Conservation (phyloP, 2,329 filamentous ascomycete species). For the Coniochaeta hoffmannii region DNA sequence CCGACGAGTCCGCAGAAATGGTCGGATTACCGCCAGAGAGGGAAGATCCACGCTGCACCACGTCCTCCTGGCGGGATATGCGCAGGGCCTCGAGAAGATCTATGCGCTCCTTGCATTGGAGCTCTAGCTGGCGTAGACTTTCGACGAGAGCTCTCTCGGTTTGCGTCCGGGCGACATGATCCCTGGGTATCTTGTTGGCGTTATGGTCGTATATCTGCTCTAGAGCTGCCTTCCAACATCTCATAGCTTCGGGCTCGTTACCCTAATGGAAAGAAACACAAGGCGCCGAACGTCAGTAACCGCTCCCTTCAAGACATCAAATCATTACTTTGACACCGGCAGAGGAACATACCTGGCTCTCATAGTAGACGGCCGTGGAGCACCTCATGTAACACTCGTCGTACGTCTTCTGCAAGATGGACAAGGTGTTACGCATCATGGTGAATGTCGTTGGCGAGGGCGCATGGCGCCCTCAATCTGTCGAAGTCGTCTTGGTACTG, state of each 20-base stretch:
- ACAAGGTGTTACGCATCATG: not conserved
- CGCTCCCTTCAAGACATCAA: not conserved
- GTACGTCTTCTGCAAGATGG: constrained; percentile 79
- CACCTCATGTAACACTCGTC: constrained; percentile 93
- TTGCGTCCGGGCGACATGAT: constrained; percentile 65
- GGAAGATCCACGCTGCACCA: constrained; percentile 18
- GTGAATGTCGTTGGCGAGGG: not conserved
- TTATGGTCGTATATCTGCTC: constrained; percentile 85
- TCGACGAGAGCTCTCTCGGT: constrained; percentile 78
- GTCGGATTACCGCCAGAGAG: constrained; percentile 6
- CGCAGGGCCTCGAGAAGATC: constrained; percentile 78
- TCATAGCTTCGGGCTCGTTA: constrained; percentile 82
- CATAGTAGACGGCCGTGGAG: constrained; percentile 93
- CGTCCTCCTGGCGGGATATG: constrained; percentile 47
- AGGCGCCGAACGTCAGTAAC: constrained; percentile 4
- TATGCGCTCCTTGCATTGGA: constrained; percentile 89
- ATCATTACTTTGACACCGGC: not conserved
- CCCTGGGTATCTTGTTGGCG: constrained; percentile 63
- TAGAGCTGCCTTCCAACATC: constrained; percentile 83
- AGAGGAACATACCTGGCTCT: constrained; percentile 65
- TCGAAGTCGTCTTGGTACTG: not conserved
- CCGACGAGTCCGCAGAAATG: constrained; percentile 5
- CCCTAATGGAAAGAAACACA: constrained; percentile 52
- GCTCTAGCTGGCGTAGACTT: constrained; percentile 73
- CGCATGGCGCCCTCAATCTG: not conserved